Conservation (phyloP, 148 eudicot genomes). For the Amaranthus hypochondriacus region DNA sequence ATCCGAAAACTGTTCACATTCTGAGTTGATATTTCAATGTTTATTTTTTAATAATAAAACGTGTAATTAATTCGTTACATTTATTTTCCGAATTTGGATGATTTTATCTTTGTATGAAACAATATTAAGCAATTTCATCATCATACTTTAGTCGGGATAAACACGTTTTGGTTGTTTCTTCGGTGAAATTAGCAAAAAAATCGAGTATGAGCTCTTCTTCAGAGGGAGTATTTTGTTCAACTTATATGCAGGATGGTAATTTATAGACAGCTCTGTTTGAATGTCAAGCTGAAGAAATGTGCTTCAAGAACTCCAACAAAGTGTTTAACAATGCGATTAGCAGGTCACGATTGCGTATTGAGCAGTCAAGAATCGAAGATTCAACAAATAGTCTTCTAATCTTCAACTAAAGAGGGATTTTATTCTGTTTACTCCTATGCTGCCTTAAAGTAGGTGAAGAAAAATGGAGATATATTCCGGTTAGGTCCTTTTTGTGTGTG, state of each 20-base stretch:
- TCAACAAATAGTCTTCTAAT: no score
- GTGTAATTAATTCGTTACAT: slow-evolving; percentile 14
- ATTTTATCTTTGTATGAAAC: slow-evolving; percentile 7
- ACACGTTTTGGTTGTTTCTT: background rate
- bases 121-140: background rate
- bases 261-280: background rate
- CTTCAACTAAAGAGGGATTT: no score
- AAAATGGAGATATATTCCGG: no score
- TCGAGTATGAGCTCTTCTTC: background rate
- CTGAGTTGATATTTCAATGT: slow-evolving; percentile 10
- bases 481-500: no score
- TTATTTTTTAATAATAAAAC: slow-evolving; percentile 19
- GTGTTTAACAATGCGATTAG: background rate
- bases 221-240: background rate
- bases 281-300: background rate
- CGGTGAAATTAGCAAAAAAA: background rate
- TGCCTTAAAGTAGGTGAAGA: no score
- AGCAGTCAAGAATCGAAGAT: no score
- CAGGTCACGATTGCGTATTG: background rate
- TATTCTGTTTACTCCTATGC: no score
- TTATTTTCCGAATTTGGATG: slow-evolving; percentile 1
- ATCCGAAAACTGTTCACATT: slow-evolving; percentile 8
- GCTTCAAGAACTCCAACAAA: background rate
- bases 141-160: slow-evolving; percentile 7
- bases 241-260: background rate